Conservation (phyloP, 208 protist species). For the Trypanosoma boissoni region DNA sequence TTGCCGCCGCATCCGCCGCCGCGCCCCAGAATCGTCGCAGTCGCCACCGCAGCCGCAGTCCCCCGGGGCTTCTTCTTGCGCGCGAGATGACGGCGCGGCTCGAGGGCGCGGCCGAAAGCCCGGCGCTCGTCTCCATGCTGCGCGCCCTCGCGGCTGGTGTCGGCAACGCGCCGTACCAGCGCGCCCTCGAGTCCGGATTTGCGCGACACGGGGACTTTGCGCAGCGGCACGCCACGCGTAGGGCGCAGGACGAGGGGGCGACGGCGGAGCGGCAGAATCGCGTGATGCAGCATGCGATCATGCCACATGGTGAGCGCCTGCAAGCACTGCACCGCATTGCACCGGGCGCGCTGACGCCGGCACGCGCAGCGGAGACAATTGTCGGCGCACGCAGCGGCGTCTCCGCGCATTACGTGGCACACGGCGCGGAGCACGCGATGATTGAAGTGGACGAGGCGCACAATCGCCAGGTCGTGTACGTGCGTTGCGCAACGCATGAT, state of each 20-base stretch:
- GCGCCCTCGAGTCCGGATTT: constrained; percentile 51
- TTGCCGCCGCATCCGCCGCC: constrained; percentile 39
- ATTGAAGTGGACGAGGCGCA: constrained; percentile 78
- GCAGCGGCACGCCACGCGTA: constrained; percentile 30
- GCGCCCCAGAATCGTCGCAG: too few species aligned
- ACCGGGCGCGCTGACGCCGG: constrained; percentile 47
- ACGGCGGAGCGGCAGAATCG: constrained; percentile 83
- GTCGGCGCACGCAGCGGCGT: constrained; percentile 67
- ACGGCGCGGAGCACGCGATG: constrained; percentile 65
- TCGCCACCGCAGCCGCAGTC: constrained; percentile 42
- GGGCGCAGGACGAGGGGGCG: constrained; percentile 64
- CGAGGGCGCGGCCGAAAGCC: constrained; percentile 36
- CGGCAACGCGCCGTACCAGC: constrained; percentile 64
- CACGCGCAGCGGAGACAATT: constrained; percentile 73
- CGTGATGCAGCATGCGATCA: constrained; percentile 77
- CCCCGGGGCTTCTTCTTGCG: constrained; percentile 47
- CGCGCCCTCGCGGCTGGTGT: constrained; percentile 70
- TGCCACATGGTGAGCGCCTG: constrained; percentile 70
- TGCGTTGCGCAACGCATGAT: constrained; percentile 63
- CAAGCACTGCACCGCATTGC: constrained; percentile 60
- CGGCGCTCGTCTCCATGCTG: constrained; percentile 62
- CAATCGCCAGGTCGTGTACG: constrained; percentile 82
- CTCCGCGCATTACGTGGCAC: constrained; percentile 59
- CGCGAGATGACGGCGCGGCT: constrained; percentile 34
- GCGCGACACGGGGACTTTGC: constrained; percentile 53